A percentile compares a stretch with the other conserved stretches of the same genome.
Conservation (phyloP, 331 rosid species). For the Quercus phellos region DNA sequence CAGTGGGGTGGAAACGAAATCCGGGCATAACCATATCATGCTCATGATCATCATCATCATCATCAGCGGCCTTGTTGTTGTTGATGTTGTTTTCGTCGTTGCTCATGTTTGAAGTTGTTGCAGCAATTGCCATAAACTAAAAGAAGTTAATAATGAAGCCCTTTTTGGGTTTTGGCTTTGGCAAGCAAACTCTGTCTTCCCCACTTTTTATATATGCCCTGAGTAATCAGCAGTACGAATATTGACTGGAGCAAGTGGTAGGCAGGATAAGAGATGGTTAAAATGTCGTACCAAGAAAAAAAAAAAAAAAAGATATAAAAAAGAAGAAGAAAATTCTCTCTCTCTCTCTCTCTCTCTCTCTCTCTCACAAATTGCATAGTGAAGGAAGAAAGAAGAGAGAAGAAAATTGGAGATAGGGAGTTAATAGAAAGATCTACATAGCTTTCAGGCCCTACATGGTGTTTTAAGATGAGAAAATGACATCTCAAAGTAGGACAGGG, state of each 20-base stretch:
- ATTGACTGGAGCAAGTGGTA: conserved; percentile 22
- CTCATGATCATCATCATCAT: conserved; percentile 53
- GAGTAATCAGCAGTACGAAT: conserved; percentile 11
- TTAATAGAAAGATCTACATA: conserved; percentile 72
- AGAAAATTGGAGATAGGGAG: conserved; percentile 23
- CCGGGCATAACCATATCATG: conserved; percentile 98
- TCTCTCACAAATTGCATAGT: background rate
- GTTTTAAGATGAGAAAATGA: conserved; percentile 70
- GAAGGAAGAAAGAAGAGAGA: background rate
- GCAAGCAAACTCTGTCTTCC: background rate
- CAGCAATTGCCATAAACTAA: conserved; percentile 76
- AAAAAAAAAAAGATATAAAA: background rate
- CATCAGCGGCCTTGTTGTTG: background rate
- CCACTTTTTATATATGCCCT: conserved; percentile 26
- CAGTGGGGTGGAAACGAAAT: conserved; percentile 94
- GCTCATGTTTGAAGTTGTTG: conserved; percentile 52
- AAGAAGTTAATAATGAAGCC: background rate
- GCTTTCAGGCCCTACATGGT: conserved; percentile 71
- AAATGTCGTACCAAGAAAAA: background rate
- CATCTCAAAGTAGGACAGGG: conserved; percentile 61
- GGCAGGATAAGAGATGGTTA: conserved; percentile 34
- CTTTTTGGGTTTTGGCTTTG: conserved; percentile 12
- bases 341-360: background rate
- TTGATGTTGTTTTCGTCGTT: conserved; percentile 26
- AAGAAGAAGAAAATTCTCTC: no score